Evolutionary conservation across 495 filamentous ascomycete species (phyloP).

Genomic region (Tetracladium marchalianum): DNA sequence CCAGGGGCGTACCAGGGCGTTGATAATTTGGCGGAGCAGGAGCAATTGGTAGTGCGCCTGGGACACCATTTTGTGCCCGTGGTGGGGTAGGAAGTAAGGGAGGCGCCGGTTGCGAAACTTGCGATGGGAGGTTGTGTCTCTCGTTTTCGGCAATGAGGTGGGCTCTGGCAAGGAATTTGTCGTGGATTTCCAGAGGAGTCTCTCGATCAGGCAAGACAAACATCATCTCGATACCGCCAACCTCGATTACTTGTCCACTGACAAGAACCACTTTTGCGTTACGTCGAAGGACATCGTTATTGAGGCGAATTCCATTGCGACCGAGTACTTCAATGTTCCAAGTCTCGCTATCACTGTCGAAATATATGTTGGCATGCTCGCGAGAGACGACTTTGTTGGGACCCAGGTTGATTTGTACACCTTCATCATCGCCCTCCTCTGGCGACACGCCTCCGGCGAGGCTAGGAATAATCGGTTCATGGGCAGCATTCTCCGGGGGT

Average conservation of each 20-base stretch:
- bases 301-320: slow-evolving; percentile 78
- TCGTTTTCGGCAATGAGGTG: slow-evolving; percentile 22
- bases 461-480: slow-evolving; percentile 6
- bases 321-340: slow-evolving; percentile 86
- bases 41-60: slow-evolving; percentile 49
- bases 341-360: slow-evolving; percentile 51
- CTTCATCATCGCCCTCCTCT: slow-evolving; percentile 21
- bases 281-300: slow-evolving; percentile 57
- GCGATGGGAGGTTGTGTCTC: slow-evolving; percentile 3
- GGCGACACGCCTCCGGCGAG: slow-evolving; percentile 12
- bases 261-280: slow-evolving; percentile 54
- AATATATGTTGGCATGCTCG: slow-evolving; percentile 77
- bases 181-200: slow-evolving; percentile 45
- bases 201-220: slow-evolving; percentile 72
- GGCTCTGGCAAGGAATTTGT: slow-evolving; percentile 40
- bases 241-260: slow-evolving; percentile 82
- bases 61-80: slow-evolving; percentile 40
- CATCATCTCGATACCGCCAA: slow-evolving; percentile 93
- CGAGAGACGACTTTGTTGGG: slow-evolving; percentile 88
- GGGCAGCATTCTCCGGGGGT: slow-evolving; percentile 45
- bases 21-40: slow-evolving; percentile 61
- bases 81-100: background rate
- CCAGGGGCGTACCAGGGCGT: slow-evolving; percentile 54
- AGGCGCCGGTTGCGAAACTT: background rate
- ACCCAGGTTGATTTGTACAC: slow-evolving; percentile 84